Evolutionary conservation across 345 rosid species (phyloP).

Genomic region (Arabidopsis arenosa): DNA sequence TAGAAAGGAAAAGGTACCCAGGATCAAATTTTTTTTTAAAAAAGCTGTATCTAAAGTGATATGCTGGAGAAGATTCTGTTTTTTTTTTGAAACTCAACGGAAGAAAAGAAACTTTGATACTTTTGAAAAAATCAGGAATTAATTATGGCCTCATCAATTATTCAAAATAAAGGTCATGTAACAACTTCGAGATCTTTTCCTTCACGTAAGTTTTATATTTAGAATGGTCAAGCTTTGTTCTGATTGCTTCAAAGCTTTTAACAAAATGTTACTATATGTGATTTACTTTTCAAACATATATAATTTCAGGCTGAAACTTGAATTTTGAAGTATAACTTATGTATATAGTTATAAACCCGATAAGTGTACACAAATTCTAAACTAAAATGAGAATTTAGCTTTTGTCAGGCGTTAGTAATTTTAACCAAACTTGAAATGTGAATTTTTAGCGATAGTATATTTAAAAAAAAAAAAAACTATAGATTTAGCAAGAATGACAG

Average conservation of each 20-base stretch:
- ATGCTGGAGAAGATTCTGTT: constrained; percentile 19
- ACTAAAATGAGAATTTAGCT: background rate
- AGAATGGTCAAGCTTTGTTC: background rate
- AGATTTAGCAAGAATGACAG: background rate
- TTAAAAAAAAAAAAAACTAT: no score
- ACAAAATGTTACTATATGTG: background rate
- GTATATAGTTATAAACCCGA: background rate
- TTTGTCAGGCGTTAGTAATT: background rate
- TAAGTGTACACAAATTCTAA: background rate
- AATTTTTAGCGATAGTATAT: background rate
- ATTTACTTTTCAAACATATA: background rate
- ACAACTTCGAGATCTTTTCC: background rate
- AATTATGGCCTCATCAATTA: constrained; percentile 34
- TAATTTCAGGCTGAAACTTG: background rate
- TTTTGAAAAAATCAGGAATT: constrained; percentile 29
- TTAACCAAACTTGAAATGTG: background rate
- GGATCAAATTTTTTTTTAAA: constrained; percentile 1
- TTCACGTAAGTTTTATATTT: constrained; percentile 7
- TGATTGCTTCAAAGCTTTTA: background rate
- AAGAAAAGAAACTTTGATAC: constrained; percentile 17
- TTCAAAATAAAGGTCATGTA: constrained; percentile 45
- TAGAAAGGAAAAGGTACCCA: constrained; percentile 29
- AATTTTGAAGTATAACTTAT: background rate
- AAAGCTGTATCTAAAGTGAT: constrained; percentile 33
- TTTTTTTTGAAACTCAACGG: constrained; percentile 10